Evolutionary conservation across 176 grass and related monocot genomes (phyloP), one percentile per base, ranked within the genome.

Genomic region (Chrysopogon serrulatus): DNA sequence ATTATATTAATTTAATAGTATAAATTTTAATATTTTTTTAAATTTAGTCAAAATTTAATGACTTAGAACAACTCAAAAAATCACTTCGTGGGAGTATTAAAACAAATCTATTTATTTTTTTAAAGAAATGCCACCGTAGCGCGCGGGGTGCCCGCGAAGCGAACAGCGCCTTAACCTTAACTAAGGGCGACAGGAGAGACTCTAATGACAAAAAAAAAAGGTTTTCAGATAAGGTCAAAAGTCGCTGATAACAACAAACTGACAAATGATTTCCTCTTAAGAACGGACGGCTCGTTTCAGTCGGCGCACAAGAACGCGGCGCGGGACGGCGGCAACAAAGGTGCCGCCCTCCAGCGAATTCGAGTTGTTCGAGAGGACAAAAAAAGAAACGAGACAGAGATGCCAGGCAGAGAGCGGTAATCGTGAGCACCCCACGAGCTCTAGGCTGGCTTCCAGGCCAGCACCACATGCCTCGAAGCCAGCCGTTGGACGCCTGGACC

Each of bases 371-470:
- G 56, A 27, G 54, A 59, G 24, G 56, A 26, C 56, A 26, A 60
- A 60, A 59, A 27, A 60, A 27, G 10, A 60, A n/a, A n/a, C n/a
- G 56, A 60, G 24, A 60, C 56, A 60, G 56, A 59, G 23, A 60
- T 60, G 56, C 56, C 56, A 60, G n/a, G n/a, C 1, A 60, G 53
- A 57, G 24, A 27, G 56, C 56, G 56, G 56, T 60, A 60, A 60
- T 60, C 56, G n/a, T 60, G 56, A 60, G 56, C 56, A 60, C 4
- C 71, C 78, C 81, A 65, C 60, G 11, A n/a, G 41, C 64, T 41
- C 80, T 82, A 90, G 88, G 72, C 83, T 90, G 83, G 78, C 72
- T 65, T 86, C 88, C 88, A 82, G 83, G 51, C 78, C 42, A 16
- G 24, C 83, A 56, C 54, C 88, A 86, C 84, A 86, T 86, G 84